Base-by-base conservation (phyloP, 2,329 filamentous ascomycete species). In the Colletotrichum gigasporum region DNA sequence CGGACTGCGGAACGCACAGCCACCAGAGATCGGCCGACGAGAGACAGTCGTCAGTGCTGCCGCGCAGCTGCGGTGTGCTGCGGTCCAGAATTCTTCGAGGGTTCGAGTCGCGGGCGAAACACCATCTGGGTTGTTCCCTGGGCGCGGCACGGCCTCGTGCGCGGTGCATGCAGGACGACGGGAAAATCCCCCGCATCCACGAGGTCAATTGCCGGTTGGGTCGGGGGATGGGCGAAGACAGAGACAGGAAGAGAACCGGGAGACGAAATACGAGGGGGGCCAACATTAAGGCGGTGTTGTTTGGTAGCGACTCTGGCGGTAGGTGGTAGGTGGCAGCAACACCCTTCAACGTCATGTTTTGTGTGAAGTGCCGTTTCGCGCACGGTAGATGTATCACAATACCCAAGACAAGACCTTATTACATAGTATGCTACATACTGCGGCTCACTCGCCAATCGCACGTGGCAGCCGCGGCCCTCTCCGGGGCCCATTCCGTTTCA, bases 1-100 rank as follows among this genome's bases (percentile, higher is more conserved):
- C 61, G 61, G 61, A 54, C 61, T 61, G 41, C 61, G 56, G 61
- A 48, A 61, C 61, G 61, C 61, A 64, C 61, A 61, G 61, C 56
- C 61, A 64, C 48, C 47, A 61, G 5, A 54, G 34, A 61, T 64
- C 56, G 41, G 56, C 56, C 56, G 37, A 64, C n/a, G 47, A 53
- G 55, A 61, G 48, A 35, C 55, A 37, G 48, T 32, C n/a, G 28
- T 37, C 53, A 37, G 53, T 48, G 53, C 53, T 34, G 53, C 32
- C 4, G 3, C 3, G 10, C 32, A 34, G 14, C 32, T 34, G 10
- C 32, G 14, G 14, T 14, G 53, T 57, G 53, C 53, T 26, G 41
- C 22, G 42, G 32, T 26, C 18, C 37, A 45, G 28, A 22, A 34
- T 34, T 37, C 32, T 34, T 34, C 32, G 32, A 34, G 32, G n/a